Evolutionary conservation across 805 yeast species (phyloP).

Genomic region (Saccharomycopsis selenospora): DNA sequence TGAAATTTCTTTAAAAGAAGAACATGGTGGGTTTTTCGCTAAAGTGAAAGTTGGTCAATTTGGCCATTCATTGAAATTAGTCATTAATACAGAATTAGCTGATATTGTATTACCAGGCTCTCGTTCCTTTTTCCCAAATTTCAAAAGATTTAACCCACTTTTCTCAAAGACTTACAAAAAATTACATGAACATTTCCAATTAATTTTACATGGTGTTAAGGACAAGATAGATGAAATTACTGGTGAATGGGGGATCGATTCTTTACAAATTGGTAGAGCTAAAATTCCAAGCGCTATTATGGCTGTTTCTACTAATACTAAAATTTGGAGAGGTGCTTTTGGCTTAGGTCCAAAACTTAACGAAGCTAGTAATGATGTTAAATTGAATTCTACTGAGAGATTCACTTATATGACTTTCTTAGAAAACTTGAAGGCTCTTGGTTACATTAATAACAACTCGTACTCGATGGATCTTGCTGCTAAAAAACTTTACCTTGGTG

Average conservation of each 20-base stretch:
- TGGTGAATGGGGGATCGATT: neutral
- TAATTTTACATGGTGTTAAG: neutral
- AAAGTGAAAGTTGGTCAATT: neutral
- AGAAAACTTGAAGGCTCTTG: neutral
- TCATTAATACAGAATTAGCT: neutral
- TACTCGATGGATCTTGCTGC: neutral
- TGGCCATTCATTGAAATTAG: neutral
- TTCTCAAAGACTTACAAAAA: neutral
- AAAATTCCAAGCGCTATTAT: neutral
- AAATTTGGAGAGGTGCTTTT: neutral
- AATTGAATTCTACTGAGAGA: neutral
- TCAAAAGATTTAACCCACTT: neutral
- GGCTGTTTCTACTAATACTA: neutral
- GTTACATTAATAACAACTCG: neutral
- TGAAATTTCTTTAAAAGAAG: neutral
- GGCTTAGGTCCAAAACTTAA: neutral
- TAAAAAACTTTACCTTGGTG: neutral
- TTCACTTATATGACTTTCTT: neutral
- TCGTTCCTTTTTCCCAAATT: neutral
- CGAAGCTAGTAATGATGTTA: neutral
- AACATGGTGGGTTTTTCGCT: neutral
- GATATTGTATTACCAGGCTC: conserved; percentile 1
- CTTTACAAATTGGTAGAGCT: neutral
- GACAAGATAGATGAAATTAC: neutral
- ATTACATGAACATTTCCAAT: neutral